These are phyloP conservation scores for Nitzschia sp. DNA, from an alignment of 108 stramenopile species.

Conservation along the genomic window DNA sequence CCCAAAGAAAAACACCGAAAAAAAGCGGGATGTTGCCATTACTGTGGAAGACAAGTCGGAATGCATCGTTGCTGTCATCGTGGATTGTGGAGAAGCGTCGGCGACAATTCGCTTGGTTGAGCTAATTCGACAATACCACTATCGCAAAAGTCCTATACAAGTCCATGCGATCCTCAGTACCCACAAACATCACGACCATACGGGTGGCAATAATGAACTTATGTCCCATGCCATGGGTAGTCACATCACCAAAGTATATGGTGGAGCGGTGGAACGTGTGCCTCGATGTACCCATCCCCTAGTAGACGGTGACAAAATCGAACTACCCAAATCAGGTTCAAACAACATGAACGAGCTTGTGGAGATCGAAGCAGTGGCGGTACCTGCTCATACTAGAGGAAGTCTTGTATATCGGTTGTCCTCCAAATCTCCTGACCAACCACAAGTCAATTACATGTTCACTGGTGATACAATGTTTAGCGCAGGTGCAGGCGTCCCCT, in stretches of 20 bases:
- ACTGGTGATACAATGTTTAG: slow-evolving; percentile 86
- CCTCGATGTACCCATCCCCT: slow-evolving; percentile 64
- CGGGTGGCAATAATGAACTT: slow-evolving; percentile 56
- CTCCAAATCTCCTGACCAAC: slow-evolving; percentile 29
- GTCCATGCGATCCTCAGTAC: slow-evolving; percentile 70
- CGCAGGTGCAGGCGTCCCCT: slow-evolving; percentile 78
- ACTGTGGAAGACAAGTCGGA: slow-evolving; percentile 6
- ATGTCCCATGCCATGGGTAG: slow-evolving; percentile 24
- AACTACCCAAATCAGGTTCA: slow-evolving; percentile 45
- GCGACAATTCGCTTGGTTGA: slow-evolving; percentile 43
- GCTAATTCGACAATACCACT: slow-evolving; percentile 56
- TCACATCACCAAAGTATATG: slow-evolving; percentile 40
- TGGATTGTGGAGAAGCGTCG: slow-evolving; percentile 77
- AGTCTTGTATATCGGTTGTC: slow-evolving; percentile 72
- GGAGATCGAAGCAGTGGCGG: slow-evolving; percentile 67
- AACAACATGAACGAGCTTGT: slow-evolving; percentile 75
- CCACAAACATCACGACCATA: slow-evolving; percentile 88
- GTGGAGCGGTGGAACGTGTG: slow-evolving; percentile 78
- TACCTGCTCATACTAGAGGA: slow-evolving; percentile 81
- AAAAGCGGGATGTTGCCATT: background rate
- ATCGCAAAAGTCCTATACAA: slow-evolving; percentile 46
- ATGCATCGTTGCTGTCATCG: slow-evolving; percentile 53
- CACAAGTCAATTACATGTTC: slow-evolving; percentile 68
- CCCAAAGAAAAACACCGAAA: slow-evolving; percentile 19
- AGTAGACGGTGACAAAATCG: slow-evolving; percentile 63